Conservation (phyloP, 2,329 filamentous ascomycete species). For the Pseudogymnoascus sp. region DNA sequence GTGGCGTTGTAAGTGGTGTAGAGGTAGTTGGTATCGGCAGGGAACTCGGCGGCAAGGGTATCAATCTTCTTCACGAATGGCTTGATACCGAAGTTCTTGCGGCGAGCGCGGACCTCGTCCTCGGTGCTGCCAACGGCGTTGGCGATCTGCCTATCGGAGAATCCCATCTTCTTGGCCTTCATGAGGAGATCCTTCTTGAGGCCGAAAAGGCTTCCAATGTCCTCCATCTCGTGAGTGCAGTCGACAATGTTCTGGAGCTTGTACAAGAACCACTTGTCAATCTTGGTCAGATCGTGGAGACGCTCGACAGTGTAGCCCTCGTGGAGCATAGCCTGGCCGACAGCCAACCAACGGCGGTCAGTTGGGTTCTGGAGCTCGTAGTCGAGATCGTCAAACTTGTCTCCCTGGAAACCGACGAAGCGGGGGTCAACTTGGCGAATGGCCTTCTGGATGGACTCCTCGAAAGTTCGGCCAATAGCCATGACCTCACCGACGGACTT, state of each 20-base stretch:
- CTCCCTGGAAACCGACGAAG: constrained; percentile 89
- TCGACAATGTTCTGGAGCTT: constrained; percentile 97
- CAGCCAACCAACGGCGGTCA: constrained; percentile 92
- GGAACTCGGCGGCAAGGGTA: constrained; percentile 93
- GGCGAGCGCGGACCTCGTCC: constrained; percentile 77
- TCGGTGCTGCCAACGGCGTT: constrained; percentile 77
- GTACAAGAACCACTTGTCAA: constrained; percentile 98
- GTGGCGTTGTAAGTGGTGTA: constrained; percentile 98
- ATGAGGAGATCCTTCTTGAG: constrained; percentile 82
- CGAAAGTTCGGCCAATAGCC: constrained; percentile 97
- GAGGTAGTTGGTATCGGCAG: constrained; percentile 87
- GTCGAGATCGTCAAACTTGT: constrained; percentile 89
- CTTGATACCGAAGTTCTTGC: constrained; percentile 78
- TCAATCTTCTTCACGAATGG: constrained; percentile 99
- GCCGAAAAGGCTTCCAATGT: constrained; percentile 71
- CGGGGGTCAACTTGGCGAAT: constrained; percentile 92
- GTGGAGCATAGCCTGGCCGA: constrained; percentile 96
- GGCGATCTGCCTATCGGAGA: constrained; percentile 94
- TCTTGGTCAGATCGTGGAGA: constrained; percentile 91
- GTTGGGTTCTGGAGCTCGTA: constrained; percentile 85
- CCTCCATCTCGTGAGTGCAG: constrained; percentile 77
- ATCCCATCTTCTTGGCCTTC: constrained; percentile 94
- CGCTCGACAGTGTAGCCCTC: constrained; percentile 90
- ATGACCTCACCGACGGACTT: constrained; percentile 99
- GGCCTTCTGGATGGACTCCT: constrained; percentile 98